A percentile compares a stretch with the other conserved stretches of the same genome.
phyloP scores from a whole-genome alignment of 345 rosid genomes.

The Eucalyptus paniculata region DNA sequence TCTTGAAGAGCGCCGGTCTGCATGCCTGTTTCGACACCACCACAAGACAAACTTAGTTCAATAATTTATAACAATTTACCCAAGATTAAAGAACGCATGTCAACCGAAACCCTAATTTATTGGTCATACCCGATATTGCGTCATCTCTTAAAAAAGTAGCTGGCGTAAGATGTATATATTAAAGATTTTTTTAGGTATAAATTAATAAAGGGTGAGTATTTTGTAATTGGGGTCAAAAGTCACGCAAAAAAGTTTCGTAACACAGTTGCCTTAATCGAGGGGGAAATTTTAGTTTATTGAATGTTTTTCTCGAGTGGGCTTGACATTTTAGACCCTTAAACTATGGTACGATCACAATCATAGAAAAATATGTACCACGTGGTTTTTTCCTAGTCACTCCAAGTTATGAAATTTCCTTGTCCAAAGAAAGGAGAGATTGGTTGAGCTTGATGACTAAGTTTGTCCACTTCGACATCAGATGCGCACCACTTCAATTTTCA shows the following conservation, averaged over 20 bases:
- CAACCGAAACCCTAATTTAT: not conserved
- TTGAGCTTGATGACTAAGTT: not conserved
- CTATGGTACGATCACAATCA: not conserved
- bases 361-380: not conserved
- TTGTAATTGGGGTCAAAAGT: not conserved
- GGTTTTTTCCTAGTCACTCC: not conserved
- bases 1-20: slow-evolving; percentile 20
- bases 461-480: not conserved
- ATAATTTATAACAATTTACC: not conserved
- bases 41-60: not conserved
- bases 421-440: not conserved
- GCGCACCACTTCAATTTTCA: not conserved
- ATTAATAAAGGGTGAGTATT: not conserved
- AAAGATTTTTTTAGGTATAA: not conserved
- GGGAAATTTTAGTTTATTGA: not conserved
- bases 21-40: slow-evolving; percentile 10
- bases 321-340: not conserved
- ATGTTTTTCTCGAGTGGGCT: not conserved
- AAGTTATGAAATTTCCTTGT: not conserved
- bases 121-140: not conserved
- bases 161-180: not conserved
- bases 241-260: not conserved
- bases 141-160: not conserved
- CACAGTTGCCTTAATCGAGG: not conserved
- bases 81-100: not conserved